Conservation (phyloP, 2,329 filamentous ascomycete species). For the Eutypella sp. region DNA sequence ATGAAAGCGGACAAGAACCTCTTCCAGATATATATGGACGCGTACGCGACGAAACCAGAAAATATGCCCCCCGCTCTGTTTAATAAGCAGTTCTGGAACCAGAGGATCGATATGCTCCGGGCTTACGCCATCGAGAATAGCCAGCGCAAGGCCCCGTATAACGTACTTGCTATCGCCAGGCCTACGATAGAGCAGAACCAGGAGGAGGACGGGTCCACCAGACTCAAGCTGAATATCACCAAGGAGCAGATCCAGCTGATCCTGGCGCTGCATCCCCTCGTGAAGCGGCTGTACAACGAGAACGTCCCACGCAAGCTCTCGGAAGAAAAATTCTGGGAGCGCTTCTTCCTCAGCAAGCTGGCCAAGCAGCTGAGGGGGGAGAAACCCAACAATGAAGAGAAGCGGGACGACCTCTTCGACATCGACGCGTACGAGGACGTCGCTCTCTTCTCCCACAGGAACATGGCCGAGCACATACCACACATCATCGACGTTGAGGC, state of each 20-base stretch:
- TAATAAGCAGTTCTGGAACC: constrained; percentile 91
- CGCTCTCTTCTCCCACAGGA: constrained; percentile 44
- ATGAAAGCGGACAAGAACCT: constrained; percentile 74
- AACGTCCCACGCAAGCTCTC: constrained; percentile 78
- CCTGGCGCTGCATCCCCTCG: constrained; percentile 85
- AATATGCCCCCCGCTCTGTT: constrained; percentile 77
- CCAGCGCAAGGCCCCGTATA: constrained; percentile 86
- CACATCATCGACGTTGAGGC: constrained; percentile 88
- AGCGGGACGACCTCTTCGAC: constrained; percentile 75
- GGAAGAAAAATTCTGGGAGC: constrained; percentile 83
- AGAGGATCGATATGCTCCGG: constrained; percentile 76
- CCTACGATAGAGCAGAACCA: constrained; percentile 57
- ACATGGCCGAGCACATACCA: constrained; percentile 65
- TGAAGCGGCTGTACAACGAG: constrained; percentile 88
- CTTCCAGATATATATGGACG: constrained; percentile 82
- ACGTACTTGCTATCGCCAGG: constrained; percentile 87
- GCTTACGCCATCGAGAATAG: constrained; percentile 84
- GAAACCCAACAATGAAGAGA: constrained; percentile 68
- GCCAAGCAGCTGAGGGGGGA: constrained; percentile 91
- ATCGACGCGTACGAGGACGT: constrained; percentile 69
- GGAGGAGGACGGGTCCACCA: constrained; percentile 40
- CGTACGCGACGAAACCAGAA: constrained; percentile 75
- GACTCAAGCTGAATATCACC: constrained; percentile 76
- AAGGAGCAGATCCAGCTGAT: constrained; percentile 92
- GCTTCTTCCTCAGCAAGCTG: constrained; percentile 87